Conservation (phyloP, 768 basidiomycete genomes). For the Dictyophora rubrovolvata region DNA sequence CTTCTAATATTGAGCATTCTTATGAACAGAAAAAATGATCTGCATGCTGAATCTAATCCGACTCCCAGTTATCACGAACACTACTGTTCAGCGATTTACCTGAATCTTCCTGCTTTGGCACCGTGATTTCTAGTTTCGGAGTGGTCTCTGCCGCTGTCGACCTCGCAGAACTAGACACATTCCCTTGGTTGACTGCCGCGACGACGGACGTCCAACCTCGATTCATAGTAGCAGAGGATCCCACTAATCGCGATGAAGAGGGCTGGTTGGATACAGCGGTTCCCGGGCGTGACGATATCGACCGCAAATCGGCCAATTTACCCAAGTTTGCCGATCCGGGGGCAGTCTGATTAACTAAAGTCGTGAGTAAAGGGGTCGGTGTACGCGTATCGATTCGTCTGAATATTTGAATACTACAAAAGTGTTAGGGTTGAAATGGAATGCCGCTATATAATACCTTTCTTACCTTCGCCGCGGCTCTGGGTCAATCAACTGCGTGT, state of each 20-base stretch:
- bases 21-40: too few relatives aligned
- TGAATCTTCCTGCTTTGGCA: not conserved
- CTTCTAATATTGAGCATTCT: too few relatives aligned
- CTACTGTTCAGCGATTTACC: not conserved
- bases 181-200: not conserved
- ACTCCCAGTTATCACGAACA: constrained; percentile 8
- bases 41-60: not conserved
- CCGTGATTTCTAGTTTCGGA: not conserved
- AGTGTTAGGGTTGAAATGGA: not conserved
- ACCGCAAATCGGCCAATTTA: constrained; percentile 48
- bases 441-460: constrained; percentile 7
- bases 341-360: constrained; percentile 23
- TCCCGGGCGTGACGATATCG: constrained; percentile 12
- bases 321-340: constrained; percentile 36
- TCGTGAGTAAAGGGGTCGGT: constrained; percentile 62
- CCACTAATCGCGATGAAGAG: constrained; percentile 7
- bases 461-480: constrained; percentile 69
- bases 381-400: constrained; percentile 75
- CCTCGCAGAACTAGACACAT: not conserved
- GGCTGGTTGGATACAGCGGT: not conserved
- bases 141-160: not conserved
- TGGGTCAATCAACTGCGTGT: constrained; percentile 80
- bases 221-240: not conserved
- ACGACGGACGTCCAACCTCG: constrained; percentile 9
- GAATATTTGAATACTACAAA: constrained; percentile 62